Percentiles rank a stretch among this genome's conserved stretches.
These are phyloP conservation scores for Citrus medica DNA, from an alignment of 345 rosid species.

Conservation along the genomic window DNA sequence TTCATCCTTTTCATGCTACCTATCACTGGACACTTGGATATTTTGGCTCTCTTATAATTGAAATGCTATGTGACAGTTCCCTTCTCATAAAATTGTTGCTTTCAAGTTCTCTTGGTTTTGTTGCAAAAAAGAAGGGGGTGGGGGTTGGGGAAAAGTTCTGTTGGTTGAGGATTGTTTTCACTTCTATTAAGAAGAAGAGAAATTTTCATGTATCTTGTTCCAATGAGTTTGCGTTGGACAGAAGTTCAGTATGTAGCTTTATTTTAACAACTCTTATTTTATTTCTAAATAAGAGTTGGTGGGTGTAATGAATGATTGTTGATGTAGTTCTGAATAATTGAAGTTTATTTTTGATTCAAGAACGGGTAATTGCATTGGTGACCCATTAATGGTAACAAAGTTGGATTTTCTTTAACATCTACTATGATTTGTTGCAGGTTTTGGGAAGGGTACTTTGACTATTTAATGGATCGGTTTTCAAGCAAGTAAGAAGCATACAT, in stretches of 20 bases:
- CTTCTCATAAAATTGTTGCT: background rate
- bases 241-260: background rate
- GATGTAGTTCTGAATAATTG: background rate
- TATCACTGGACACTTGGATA: background rate
- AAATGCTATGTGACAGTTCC: background rate
- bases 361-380: no score
- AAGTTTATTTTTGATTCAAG: background rate
- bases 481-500: constrained; percentile 56
- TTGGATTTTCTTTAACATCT: background rate
- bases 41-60: background rate
- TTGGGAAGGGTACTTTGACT: constrained; percentile 97
- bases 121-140: no score
- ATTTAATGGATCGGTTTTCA: constrained; percentile 82
- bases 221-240: background rate
- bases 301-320: background rate
- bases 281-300: background rate
- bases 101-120: background rate
- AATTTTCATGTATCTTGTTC: background rate
- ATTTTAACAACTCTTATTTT: background rate
- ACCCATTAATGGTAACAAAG: background rate
- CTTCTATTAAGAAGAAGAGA: background rate
- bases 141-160: no score
- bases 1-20: constrained; percentile 9
- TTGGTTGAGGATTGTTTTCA: background rate
- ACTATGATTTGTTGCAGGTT: constrained; percentile 52